A percentile compares a stretch with the other conserved stretches of the same genome.
Evolutionary conservation across 495 filamentous ascomycete species (phyloP).

Genomic region (Tuber indicum): DNA sequence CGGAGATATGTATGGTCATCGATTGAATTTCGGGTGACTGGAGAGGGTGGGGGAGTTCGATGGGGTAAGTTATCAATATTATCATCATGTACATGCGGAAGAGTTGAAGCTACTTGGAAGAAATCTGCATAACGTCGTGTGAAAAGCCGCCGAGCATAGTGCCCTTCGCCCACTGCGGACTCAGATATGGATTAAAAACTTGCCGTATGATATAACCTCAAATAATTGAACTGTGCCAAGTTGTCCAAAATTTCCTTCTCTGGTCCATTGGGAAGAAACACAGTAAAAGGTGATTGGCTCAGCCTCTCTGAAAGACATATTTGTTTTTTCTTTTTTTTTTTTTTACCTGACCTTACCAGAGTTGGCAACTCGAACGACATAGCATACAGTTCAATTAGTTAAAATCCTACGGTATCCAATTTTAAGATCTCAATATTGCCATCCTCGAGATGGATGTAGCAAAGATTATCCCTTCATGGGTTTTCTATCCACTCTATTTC

Average conservation of each 20-base stretch:
- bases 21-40: neutral
- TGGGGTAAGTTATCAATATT: neutral
- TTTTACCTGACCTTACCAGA: neutral
- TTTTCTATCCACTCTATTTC: too few species aligned
- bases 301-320: neutral
- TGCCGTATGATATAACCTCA: neutral
- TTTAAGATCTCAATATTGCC: neutral
- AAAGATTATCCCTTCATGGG: neutral
- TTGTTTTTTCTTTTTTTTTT: too few species aligned
- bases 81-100: neutral
- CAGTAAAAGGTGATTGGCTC: neutral
- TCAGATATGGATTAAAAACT: neutral
- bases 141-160: neutral
- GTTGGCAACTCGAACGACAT: neutral
- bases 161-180: neutral
- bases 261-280: neutral
- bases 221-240: neutral
- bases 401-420: neutral
- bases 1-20: neutral
- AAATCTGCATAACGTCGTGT: neutral
- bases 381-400: neutral
- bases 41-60: neutral
- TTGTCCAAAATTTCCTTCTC: neutral
- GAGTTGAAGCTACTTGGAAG: neutral
- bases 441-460: neutral